A percentile compares a stretch with the other conserved stretches of the same genome.
These are phyloP conservation scores for Trichoderma arundinaceum DNA, from an alignment of 2,329 filamentous ascomycete genomes.

Conservation along the genomic window DNA sequence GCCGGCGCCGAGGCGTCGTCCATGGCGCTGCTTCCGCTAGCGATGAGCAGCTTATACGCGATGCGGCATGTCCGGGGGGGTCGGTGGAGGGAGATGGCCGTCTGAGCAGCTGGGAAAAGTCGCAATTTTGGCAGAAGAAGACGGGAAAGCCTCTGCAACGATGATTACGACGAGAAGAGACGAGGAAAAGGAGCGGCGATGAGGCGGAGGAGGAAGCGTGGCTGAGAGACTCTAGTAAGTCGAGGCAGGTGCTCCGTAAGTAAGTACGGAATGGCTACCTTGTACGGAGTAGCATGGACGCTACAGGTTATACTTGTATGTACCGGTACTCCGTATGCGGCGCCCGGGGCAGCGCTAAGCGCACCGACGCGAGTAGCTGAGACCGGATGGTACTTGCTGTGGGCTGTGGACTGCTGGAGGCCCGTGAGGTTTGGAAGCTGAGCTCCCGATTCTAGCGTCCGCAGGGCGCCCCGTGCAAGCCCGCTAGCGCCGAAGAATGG, in stretches of 20 bases:
- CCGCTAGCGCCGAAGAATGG: slow-evolving; percentile 13
- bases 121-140: background rate
- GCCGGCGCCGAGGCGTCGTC: slow-evolving; percentile 37
- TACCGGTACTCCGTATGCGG: slow-evolving; percentile 2
- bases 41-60: slow-evolving; percentile 14
- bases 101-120: background rate
- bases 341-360: background rate
- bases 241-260: background rate
- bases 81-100: background rate
- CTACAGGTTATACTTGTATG: background rate
- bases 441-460: slow-evolving; percentile 25
- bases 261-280: background rate
- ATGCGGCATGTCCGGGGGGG: slow-evolving; percentile 19
- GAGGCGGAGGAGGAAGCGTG: slow-evolving; percentile 25
- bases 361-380: background rate
- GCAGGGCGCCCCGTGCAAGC: slow-evolving; percentile 10
- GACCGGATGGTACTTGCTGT: slow-evolving; percentile 2
- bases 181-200: slow-evolving; percentile 8
- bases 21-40: slow-evolving; percentile 39
- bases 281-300: slow-evolving; percentile 14
- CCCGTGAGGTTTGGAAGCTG: slow-evolving; percentile 8
- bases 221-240: slow-evolving; percentile 24
- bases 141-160: background rate
- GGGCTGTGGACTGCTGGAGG: background rate
- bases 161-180: background rate